phyloP scores from a whole-genome alignment of 2,329 filamentous ascomycete species.

The Colletotrichum lini region DNA sequence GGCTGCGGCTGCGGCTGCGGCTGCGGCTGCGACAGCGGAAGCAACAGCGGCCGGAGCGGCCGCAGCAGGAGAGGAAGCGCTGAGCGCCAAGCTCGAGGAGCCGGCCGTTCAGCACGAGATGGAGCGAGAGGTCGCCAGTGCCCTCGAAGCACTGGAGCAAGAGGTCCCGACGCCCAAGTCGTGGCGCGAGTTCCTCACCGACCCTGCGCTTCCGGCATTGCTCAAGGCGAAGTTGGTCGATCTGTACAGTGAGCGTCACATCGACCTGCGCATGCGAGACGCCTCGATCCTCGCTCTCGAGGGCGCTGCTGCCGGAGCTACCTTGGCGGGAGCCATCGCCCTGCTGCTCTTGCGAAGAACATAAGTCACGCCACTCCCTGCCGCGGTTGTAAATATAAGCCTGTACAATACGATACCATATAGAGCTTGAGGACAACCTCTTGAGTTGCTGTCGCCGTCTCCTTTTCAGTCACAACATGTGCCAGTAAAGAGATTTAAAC shows the following conservation, averaged over 20 bases:
- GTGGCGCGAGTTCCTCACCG: slow-evolving; percentile 61
- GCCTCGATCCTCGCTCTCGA: slow-evolving; percentile 79
- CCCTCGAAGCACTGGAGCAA: slow-evolving; percentile 12
- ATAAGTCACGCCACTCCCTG: slow-evolving; percentile 43
- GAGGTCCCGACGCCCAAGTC: slow-evolving; percentile 43
- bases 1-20: slow-evolving; percentile 1
- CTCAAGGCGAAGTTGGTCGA: slow-evolving; percentile 69
- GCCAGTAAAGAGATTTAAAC: slow-evolving; percentile 10
- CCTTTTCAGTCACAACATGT: neutral
- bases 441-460: neutral
- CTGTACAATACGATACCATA: slow-evolving; percentile 43
- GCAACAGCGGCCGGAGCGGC: slow-evolving; percentile 17
- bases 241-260: slow-evolving; percentile 74
- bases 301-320: slow-evolving; percentile 76
- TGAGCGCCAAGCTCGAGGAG: slow-evolving; percentile 30
- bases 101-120: slow-evolving; percentile 30
- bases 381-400: slow-evolving; percentile 28
- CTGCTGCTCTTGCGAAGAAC: slow-evolving; percentile 61
- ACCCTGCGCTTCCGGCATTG: slow-evolving; percentile 58
- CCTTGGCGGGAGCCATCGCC: slow-evolving; percentile 68
- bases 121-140: slow-evolving; percentile 34
- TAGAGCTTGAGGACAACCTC: slow-evolving; percentile 35
- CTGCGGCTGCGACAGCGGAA: neutral
- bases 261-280: slow-evolving; percentile 78
- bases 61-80: slow-evolving; percentile 24